Evolutionary conservation across 2,329 filamentous ascomycete genomes (phyloP).

Genomic region (Drechslera avenae): DNA sequence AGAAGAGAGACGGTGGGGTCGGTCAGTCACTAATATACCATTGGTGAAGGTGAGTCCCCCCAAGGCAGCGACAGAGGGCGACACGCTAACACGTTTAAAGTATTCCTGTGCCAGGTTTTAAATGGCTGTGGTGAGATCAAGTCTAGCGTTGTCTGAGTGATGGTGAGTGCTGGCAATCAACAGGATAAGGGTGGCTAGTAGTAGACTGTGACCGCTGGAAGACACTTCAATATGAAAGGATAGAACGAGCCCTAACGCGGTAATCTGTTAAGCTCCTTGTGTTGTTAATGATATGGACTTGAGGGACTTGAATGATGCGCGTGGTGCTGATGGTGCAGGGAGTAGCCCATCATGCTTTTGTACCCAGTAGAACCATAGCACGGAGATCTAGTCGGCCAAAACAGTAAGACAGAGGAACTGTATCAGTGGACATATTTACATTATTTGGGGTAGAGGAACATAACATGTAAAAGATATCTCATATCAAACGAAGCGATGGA

Average conservation of each 20-base stretch:
- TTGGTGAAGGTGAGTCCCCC: conserved; percentile 15
- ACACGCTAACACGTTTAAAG: conserved; percentile 15
- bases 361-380: too few relatives aligned
- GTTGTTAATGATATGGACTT: too few relatives aligned
- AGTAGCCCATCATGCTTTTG: too few relatives aligned
- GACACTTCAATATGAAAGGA: neutral
- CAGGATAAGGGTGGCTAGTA: neutral
- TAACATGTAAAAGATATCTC: too few relatives aligned
- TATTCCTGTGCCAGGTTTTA: neutral
- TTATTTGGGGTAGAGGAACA: too few relatives aligned
- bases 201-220: neutral
- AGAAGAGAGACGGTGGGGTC: conserved; percentile 1
- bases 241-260: too few relatives aligned
- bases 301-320: too few relatives aligned
- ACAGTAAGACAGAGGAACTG: too few relatives aligned
- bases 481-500: neutral
- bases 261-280: too few relatives aligned
- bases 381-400: too few relatives aligned
- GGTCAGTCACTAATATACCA: neutral
- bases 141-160: conserved; percentile 17
- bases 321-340: too few relatives aligned
- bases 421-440: too few relatives aligned
- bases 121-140: neutral
- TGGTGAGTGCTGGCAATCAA: conserved; percentile 1
- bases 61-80: conserved; percentile 10